Base-by-base conservation (phyloP, 768 basidiomycete species). In the Dacryopinax spathularia region DNA sequence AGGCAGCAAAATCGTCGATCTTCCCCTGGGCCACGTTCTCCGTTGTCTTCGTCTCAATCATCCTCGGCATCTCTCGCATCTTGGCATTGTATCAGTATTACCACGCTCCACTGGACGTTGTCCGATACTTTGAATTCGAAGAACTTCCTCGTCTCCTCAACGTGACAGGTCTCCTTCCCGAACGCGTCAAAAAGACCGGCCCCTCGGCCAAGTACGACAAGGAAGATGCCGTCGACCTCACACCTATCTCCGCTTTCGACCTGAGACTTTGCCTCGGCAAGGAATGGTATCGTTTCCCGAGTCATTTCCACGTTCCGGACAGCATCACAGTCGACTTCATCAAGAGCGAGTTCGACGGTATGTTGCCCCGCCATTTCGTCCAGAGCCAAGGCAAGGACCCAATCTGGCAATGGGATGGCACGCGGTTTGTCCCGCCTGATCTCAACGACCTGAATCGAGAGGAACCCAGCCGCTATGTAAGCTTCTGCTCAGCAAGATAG, bases 211-310 rank as follows among this genome's bases (percentile, higher is more conserved):
- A 74, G 22, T 70, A 75, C 48, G 73, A 77, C 60, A 72, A 76
- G 13, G 74, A 74, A 29, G 73, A 75, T 35, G 79, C 78, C 34
- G 78, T 92, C 35, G 86, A 91, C 70, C 78, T 91, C 29, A 73
- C 84, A 0, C 83, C 82, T 0, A 77, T 97, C 70, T 79, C 78
- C 63, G 77, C 82, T 13, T 83, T 93, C 69, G 81, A 84, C 63
- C 75, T 98, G 64, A 83, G 79, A 31, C 71, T 99, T 1, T 99
- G 96, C 75, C 78, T 88, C 60, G 91, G 87, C 59, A 94, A 93
- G 73, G 96, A 99, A 75, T 99, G 96, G 96, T 79, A 97, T 71
- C 82, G 95, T 25, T 99, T 92, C 79, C 89, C 93, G 1, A 84
- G 91, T 2, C 87, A 88, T 72, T 97, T 88, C 73, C 80, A 95